Conservation (phyloP, 2,329 filamentous ascomycete genomes). For the Phyllachora maydis region DNA sequence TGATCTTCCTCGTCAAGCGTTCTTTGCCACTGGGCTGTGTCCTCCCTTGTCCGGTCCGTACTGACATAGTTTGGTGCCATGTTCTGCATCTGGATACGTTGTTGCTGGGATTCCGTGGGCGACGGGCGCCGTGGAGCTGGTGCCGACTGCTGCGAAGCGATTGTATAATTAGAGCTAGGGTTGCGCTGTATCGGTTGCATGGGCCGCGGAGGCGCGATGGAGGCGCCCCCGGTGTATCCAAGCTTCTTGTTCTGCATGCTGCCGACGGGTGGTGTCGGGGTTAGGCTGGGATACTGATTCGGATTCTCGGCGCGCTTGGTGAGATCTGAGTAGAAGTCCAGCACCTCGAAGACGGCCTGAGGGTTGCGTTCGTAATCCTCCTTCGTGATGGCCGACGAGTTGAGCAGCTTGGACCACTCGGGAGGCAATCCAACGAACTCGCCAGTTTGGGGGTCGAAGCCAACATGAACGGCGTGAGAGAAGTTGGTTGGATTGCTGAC, state of each 20-base stretch:
- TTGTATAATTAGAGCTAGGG: constrained; percentile 17
- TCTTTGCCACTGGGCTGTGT: constrained; percentile 30
- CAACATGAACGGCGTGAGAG: constrained; percentile 89
- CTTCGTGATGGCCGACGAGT: constrained; percentile 91
- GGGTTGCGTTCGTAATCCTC: constrained; percentile 98
- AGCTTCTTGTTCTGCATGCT: constrained; percentile 40
- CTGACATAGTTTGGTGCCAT: constrained; percentile 31
- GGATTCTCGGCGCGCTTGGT: constrained; percentile 57
- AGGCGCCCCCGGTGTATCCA: constrained; percentile 32
- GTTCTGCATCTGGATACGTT: constrained; percentile 36
- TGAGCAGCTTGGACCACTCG: constrained; percentile 94
- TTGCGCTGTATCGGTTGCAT: constrained; percentile 31
- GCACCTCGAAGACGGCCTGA: constrained; percentile 60
- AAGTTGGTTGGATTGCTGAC: constrained; percentile 99
- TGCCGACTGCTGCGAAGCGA: constrained; percentile 14
- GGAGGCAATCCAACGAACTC: constrained; percentile 86
- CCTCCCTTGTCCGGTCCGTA: constrained; percentile 30
- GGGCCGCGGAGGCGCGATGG: constrained; percentile 49
- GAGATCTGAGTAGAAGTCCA: constrained; percentile 73
- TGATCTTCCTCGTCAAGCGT: constrained; percentile 46
- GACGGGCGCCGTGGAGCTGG: constrained; percentile 21
- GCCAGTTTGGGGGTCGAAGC: constrained; percentile 86
- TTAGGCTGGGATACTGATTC: constrained; percentile 44
- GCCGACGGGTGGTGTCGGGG: constrained; percentile 40
- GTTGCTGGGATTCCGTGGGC: constrained; percentile 24